Evolutionary conservation across 164 flowering plant genomes (phyloP).

Genomic region (Taxillus chinensis): DNA sequence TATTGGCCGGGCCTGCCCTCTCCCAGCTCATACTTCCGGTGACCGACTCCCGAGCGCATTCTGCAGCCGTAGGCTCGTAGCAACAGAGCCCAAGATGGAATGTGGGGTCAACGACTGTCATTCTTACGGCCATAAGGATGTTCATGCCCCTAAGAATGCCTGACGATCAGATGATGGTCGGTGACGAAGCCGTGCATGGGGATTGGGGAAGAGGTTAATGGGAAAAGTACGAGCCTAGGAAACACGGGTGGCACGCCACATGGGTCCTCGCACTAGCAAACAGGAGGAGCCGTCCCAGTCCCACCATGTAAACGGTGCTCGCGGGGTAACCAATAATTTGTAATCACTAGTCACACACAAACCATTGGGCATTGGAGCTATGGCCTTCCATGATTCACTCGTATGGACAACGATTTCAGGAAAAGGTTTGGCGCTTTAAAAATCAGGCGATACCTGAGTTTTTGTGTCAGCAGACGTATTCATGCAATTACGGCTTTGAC

Average conservation of each 20-base stretch:
- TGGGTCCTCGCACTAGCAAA: conserved; percentile 1
- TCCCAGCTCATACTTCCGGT: conserved; percentile 29
- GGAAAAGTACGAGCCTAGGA: conserved; percentile 38
- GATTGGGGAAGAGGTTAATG: conserved; percentile 70
- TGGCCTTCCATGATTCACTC: too few relatives aligned
- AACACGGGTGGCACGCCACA: conserved; percentile 20
- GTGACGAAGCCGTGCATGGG: conserved; percentile 52
- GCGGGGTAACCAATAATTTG: conserved; percentile 38
- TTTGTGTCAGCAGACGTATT: too few relatives aligned
- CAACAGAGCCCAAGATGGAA: conserved; percentile 45
- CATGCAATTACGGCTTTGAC: too few relatives aligned
- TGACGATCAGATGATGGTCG: conserved; percentile 30
- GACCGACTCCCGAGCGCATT: conserved; percentile 34
- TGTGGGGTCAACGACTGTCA: conserved; percentile 30
- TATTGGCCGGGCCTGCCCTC: conserved; percentile 46
- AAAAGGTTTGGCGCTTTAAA: too few relatives aligned
- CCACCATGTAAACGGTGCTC: conserved; percentile 28
- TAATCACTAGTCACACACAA: too few relatives aligned
- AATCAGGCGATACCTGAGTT: too few relatives aligned
- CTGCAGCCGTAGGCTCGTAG: conserved; percentile 36
- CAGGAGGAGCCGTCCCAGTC: conserved; percentile 15
- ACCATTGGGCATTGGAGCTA: too few relatives aligned
- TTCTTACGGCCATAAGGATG: conserved; percentile 24
- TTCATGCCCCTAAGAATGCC: conserved; percentile 40
- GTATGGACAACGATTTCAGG: too few relatives aligned